phyloP scores from a whole-genome alignment of 192 early-diverging fungal genomes.

The Obelidium mucronatum region DNA sequence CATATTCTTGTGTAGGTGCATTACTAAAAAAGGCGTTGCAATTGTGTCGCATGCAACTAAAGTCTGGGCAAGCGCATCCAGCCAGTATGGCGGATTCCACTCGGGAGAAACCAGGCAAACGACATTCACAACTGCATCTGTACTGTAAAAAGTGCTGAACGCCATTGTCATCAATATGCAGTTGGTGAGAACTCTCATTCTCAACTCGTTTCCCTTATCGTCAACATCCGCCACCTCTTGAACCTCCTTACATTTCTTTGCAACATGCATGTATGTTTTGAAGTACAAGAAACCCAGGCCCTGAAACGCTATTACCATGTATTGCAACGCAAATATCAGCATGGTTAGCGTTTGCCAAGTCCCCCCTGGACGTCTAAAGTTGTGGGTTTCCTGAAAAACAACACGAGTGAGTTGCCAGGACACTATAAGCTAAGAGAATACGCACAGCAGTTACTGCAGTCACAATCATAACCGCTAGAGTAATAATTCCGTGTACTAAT shows the following conservation, averaged over 20 bases:
- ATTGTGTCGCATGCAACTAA: background rate
- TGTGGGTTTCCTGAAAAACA: background rate
- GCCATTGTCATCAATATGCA: constrained; percentile 4
- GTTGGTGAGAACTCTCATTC: background rate
- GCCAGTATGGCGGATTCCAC: background rate
- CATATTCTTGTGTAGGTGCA: background rate
- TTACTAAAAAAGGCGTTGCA: background rate
- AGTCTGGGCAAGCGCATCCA: background rate
- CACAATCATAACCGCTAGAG: background rate
- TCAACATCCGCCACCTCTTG: background rate
- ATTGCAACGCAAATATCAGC: background rate
- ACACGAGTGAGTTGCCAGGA: background rate
- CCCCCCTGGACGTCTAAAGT: background rate
- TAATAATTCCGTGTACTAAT: background rate
- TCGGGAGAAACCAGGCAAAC: background rate
- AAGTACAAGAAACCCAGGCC: background rate
- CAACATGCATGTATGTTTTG: background rate
- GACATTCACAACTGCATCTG: background rate
- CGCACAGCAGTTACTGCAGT: background rate
- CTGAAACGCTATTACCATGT: background rate
- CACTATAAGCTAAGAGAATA: background rate
- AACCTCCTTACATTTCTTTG: background rate
- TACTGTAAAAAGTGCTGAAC: background rate
- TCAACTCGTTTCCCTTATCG: background rate
- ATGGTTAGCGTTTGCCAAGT: background rate